Evolutionary conservation across 179 eudicot species (phyloP).

Genomic region (Nepenthes alata): DNA sequence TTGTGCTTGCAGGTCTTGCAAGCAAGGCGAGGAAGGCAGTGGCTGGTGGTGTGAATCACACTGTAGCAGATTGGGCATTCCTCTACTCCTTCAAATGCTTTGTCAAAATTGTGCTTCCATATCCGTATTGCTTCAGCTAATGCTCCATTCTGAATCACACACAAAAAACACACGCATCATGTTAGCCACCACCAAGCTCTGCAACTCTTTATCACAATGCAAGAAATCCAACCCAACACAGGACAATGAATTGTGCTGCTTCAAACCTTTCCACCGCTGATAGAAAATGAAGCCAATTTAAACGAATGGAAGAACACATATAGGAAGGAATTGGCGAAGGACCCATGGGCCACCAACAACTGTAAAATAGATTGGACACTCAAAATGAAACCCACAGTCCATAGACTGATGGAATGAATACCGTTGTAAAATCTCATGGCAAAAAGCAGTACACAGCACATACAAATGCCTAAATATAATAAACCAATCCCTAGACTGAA

Average conservation of each 20-base stretch:
- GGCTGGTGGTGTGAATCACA: slow-evolving; percentile 79
- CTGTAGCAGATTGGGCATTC: slow-evolving; percentile 99
- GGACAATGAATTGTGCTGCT: too few species aligned
- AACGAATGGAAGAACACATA: neutral
- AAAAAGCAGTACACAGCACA: too few species aligned
- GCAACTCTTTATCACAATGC: neutral
- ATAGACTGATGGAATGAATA: too few species aligned
- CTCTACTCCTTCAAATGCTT: slow-evolving; percentile 95
- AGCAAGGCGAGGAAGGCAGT: slow-evolving; percentile 89
- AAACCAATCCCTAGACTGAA: too few species aligned
- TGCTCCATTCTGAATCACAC: slow-evolving; percentile 67
- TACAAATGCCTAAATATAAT: too few species aligned
- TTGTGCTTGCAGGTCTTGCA: slow-evolving; percentile 98
- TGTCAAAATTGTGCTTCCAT: slow-evolving; percentile 95
- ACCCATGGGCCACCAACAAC: too few species aligned
- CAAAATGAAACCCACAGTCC: too few species aligned
- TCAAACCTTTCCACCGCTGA: neutral
- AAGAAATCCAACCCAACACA: too few species aligned
- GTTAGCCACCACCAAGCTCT: neutral
- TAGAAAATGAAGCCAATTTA: neutral
- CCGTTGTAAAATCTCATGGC: too few species aligned
- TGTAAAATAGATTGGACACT: too few species aligned
- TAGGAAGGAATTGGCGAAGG: neutral
- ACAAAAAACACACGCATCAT: slow-evolving; percentile 1
- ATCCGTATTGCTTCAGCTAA: slow-evolving; percentile 87